Conservation (phyloP, 768 basidiomycete genomes). For the Naganishia vaughanmartiniae region DNA sequence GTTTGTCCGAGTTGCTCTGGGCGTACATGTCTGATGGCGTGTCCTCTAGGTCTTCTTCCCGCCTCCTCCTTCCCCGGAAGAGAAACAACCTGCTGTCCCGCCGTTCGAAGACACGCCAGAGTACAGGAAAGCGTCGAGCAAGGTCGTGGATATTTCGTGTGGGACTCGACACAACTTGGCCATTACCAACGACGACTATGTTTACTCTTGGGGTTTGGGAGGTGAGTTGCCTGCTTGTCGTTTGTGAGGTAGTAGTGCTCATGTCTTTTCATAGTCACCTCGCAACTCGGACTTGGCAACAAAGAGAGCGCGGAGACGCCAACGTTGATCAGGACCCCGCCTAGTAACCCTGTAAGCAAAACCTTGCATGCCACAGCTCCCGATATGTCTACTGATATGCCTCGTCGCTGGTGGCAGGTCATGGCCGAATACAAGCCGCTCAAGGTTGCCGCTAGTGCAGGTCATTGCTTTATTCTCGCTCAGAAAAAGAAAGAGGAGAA, state of each 20-base stretch:
- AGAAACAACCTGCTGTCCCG: conserved; percentile 47
- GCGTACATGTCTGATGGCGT: not conserved
- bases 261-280: conserved; percentile 33
- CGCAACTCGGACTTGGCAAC: conserved; percentile 54
- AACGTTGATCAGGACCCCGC: conserved; percentile 39
- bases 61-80: conserved; percentile 50
- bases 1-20: not conserved
- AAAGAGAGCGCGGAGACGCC: conserved; percentile 51
- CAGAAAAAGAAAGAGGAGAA: conserved; percentile 31
- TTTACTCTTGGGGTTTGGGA: conserved; percentile 56
- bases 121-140: conserved; percentile 40
- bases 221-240: conserved; percentile 40
- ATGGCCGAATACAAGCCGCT: conserved; percentile 30
- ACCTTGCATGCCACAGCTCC: not conserved
- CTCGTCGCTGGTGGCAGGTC: not conserved
- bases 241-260: not conserved
- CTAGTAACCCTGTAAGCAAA: conserved; percentile 44
- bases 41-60: conserved; percentile 52
- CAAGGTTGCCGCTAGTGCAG: conserved; percentile 50
- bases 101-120: conserved; percentile 41
- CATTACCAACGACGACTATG: conserved; percentile 52
- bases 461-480: conserved; percentile 51
- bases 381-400: not conserved
- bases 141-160: conserved; percentile 52
- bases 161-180: conserved; percentile 55